A percentile compares a stretch with the other conserved stretches of the same genome.
phyloP scores from a whole-genome alignment of 2,329 filamentous ascomycete species.

The Beauveria medogensis region DNA sequence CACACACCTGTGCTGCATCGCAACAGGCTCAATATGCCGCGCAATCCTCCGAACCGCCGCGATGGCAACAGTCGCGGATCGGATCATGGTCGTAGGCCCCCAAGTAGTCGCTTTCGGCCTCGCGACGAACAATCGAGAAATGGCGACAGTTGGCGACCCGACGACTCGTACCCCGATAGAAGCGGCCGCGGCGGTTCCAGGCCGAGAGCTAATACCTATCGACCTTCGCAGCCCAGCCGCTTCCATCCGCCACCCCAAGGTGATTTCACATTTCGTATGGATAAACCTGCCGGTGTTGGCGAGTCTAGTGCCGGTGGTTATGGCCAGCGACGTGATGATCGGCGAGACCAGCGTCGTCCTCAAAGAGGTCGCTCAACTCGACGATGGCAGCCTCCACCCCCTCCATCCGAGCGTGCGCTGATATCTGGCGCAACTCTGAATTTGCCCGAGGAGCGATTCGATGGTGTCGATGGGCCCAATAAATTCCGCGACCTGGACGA shows the following conservation, averaged over 20 bases:
- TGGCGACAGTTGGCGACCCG: conserved; percentile 11
- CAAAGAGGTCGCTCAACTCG: conserved; percentile 19
- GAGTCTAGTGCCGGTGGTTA: conserved; percentile 19
- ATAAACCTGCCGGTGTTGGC: conserved; percentile 42
- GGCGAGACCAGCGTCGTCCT: conserved; percentile 18
- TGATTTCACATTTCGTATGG: conserved; percentile 49
- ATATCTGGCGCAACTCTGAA: conserved; percentile 35
- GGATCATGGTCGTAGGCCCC: conserved; percentile 1
- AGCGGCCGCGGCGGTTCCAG: background rate
- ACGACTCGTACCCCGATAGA: conserved; percentile 1
- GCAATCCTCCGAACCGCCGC: conserved; percentile 6
- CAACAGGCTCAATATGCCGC: conserved; percentile 4
- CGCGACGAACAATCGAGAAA: conserved; percentile 1
- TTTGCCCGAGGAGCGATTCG: conserved; percentile 38
- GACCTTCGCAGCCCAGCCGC: conserved; percentile 19
- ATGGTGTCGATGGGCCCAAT: conserved; percentile 34
- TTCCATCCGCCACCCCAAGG: conserved; percentile 28
- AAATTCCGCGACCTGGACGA: conserved; percentile 50
- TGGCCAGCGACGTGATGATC: conserved; percentile 15
- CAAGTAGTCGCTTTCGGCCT: background rate
- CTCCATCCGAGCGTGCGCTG: conserved; percentile 41
- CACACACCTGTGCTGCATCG: background rate
- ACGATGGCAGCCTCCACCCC: conserved; percentile 30
- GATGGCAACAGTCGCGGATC: background rate
- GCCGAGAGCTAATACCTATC: background rate